A percentile compares a stretch with the other conserved stretches of the same genome.
Conservation (phyloP, 2,329 filamentous ascomycete species). For the Leptosphaerulina australis region DNA sequence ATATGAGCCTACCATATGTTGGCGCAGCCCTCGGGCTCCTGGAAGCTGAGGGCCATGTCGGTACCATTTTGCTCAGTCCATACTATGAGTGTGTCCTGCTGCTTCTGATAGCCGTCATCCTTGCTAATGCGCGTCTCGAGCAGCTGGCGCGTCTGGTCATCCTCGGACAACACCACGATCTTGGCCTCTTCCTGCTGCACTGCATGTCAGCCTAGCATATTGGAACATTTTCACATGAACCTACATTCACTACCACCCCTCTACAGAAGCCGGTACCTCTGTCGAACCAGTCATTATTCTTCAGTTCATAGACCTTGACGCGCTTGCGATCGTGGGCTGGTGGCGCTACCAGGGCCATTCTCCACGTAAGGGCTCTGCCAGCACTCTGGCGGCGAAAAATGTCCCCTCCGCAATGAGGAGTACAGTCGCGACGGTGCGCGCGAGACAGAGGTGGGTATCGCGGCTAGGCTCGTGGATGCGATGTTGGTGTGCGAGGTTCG, state of each 20-base stretch:
- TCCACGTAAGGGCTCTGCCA: conserved; percentile 35
- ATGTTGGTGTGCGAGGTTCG: conserved; percentile 22
- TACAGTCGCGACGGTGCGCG: conserved; percentile 36
- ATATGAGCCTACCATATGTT: conserved; percentile 74
- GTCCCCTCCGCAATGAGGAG: conserved; percentile 46
- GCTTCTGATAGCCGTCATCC: conserved; percentile 97
- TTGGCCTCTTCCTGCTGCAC: conserved; percentile 77
- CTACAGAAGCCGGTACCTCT: conserved; percentile 94
- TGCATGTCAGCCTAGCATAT: conserved; percentile 52
- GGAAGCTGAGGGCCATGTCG: conserved; percentile 98
- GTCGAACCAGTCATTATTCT: conserved; percentile 99
- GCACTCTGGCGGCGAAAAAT: conserved; percentile 41
- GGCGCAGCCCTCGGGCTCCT: conserved; percentile 92
- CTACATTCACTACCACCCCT: conserved; percentile 74
- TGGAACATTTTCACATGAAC: conserved; percentile 40
- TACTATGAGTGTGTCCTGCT: conserved; percentile 97
- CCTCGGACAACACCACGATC: conserved; percentile 92
- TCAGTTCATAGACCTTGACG: conserved; percentile 98
- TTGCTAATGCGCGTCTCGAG: conserved; percentile 89
- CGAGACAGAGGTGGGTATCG: conserved; percentile 13
- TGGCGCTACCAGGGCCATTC: conserved; percentile 51
- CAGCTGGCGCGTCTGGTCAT: conserved; percentile 80
- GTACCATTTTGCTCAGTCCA: conserved; percentile 93
- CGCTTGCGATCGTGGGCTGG: conserved; percentile 62
- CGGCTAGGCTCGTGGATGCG: conserved; percentile 10